These are phyloP conservation scores for Melastoma malabathricum DNA, from an alignment of 345 rosid species.

Conservation along the genomic window DNA sequence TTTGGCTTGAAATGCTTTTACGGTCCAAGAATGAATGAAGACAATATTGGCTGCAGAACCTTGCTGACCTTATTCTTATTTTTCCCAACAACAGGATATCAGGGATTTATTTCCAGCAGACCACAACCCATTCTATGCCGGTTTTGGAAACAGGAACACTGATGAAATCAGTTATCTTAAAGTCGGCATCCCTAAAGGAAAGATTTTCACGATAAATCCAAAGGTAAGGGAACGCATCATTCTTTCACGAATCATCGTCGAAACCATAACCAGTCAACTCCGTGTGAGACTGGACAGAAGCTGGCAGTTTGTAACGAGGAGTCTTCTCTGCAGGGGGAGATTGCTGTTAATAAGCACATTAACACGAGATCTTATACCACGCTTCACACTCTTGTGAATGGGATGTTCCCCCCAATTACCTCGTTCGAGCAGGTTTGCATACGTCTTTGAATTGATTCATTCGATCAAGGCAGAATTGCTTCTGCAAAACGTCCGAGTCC, in stretches of 20 bases:
- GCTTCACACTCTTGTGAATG: conserved; percentile 71
- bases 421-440: conserved; percentile 55
- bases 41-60: neutral
- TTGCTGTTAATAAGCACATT: conserved; percentile 66
- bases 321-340: conserved; percentile 62
- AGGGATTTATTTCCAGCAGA: conserved; percentile 76
- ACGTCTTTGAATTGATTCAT: neutral
- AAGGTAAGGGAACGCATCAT: conserved; percentile 37
- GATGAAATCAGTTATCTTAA: conserved; percentile 95
- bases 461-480: neutral
- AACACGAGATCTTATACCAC: conserved; percentile 75
- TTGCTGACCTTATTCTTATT: neutral
- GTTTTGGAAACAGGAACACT: conserved; percentile 94
- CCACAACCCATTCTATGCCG: conserved; percentile 93
- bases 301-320: conserved; percentile 1
- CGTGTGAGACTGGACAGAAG: neutral
- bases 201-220: conserved; percentile 88
- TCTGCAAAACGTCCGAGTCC: neutral
- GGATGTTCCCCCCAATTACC: conserved; percentile 64
- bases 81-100: conserved; percentile 46
- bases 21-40: too few species aligned
- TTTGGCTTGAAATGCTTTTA: too few species aligned
- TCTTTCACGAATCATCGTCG: neutral
- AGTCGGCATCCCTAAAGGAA: conserved; percentile 94
- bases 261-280: too few species aligned